Evolutionary conservation across 352 stramenopile genomes (phyloP).

Genomic region (Blastocystis sp.): DNA sequence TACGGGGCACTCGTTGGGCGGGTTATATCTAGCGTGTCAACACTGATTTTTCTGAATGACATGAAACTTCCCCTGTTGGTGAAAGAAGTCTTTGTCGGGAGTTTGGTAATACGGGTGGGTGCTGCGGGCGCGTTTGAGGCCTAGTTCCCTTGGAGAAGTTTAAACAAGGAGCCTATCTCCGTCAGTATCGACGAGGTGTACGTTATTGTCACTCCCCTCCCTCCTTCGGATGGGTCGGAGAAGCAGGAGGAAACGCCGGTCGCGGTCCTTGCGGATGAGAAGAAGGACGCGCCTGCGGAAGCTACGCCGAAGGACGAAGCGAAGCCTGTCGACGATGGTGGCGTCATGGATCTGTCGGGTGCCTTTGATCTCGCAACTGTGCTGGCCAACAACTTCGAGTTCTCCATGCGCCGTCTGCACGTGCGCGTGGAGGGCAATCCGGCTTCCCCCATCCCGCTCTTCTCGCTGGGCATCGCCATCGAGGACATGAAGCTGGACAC

Average conservation of each 20-base stretch:
- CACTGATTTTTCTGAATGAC: conserved; percentile 54
- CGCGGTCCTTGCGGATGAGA: background rate
- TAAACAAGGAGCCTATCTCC: conserved; percentile 56
- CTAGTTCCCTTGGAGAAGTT: conserved; percentile 54
- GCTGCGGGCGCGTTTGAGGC: background rate
- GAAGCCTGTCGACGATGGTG: background rate
- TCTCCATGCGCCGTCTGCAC: conserved; percentile 34
- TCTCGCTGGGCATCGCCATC: conserved; percentile 45
- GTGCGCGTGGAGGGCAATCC: conserved; percentile 57
- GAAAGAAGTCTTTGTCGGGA: conserved; percentile 61
- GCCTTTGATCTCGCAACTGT: conserved; percentile 49
- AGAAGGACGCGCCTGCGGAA: background rate
- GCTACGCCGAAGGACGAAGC: background rate
- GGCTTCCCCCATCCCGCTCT: conserved; percentile 42
- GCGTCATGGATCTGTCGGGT: conserved; percentile 35
- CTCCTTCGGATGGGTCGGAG: background rate
- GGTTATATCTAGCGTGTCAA: conserved; percentile 33
- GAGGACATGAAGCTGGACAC: conserved; percentile 47
- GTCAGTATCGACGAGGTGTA: conserved; percentile 52
- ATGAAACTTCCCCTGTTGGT: conserved; percentile 53
- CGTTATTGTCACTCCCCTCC: conserved; percentile 35
- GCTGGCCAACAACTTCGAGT: conserved; percentile 63
- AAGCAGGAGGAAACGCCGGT: conserved; percentile 2
- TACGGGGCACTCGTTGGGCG: background rate
- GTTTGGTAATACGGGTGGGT: conserved; percentile 30